A percentile compares a stretch with the other conserved stretches of the same genome.
Conservation (phyloP, 2,329 filamentous ascomycete species). For the Aspergillus amoenus region DNA sequence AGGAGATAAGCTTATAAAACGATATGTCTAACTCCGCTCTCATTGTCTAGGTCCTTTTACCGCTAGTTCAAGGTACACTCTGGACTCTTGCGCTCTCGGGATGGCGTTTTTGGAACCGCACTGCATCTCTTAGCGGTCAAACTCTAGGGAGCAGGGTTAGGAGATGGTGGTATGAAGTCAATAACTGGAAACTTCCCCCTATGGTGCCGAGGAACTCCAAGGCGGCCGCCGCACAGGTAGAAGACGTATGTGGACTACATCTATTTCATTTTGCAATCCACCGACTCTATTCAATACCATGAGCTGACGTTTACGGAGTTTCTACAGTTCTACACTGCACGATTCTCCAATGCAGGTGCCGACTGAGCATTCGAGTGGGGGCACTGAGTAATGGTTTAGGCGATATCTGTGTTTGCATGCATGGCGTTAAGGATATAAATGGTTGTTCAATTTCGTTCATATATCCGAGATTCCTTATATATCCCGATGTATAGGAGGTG, state of each 20-base stretch:
- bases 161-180: conserved; percentile 93
- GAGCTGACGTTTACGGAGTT: conserved; percentile 35
- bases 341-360: conserved; percentile 34
- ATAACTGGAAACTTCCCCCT: conserved; percentile 76
- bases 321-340: conserved; percentile 37
- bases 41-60: conserved; percentile 69
- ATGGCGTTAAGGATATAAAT: conserved; percentile 16
- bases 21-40: neutral
- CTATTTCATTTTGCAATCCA: neutral
- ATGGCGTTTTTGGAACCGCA: conserved; percentile 87
- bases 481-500: neutral
- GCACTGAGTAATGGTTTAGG: neutral
- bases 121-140: conserved; percentile 72
- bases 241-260: conserved; percentile 41
- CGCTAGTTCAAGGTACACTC: conserved; percentile 81
- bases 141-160: conserved; percentile 74
- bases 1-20: neutral
- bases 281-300: conserved; percentile 1
- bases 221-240: conserved; percentile 40
- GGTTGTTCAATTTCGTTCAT: neutral
- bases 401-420: conserved; percentile 14
- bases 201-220: conserved; percentile 24
- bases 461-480: neutral
- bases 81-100: conserved; percentile 83
- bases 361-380: conserved; percentile 22